phyloP scores from a whole-genome alignment of 208 protist species.

The Trypanosoma theileri region DNA sequence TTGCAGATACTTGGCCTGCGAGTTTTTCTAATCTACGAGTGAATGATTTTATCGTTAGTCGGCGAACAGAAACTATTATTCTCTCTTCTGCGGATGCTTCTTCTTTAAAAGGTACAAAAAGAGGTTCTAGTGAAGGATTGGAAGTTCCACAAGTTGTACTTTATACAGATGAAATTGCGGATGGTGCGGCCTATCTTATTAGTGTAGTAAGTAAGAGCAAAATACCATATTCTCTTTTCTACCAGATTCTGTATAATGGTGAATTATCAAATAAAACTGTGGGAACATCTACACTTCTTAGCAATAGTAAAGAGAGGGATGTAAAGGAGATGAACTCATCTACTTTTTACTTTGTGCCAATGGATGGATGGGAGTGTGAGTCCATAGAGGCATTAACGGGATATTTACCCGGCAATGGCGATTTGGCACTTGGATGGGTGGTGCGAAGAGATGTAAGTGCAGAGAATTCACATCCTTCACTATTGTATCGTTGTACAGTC shows the following conservation, averaged over 20 bases:
- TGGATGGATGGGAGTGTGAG: conserved; percentile 5
- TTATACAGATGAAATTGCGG: conserved; percentile 2
- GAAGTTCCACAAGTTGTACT: too few relatives aligned
- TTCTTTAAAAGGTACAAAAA: too few relatives aligned
- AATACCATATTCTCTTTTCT: neutral
- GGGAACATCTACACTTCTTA: neutral
- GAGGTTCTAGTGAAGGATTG: too few relatives aligned
- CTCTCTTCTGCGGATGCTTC: too few relatives aligned
- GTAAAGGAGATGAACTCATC: neutral
- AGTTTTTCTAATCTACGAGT: neutral
- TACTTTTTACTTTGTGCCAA: conserved; percentile 12
- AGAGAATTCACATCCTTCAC: too few relatives aligned
- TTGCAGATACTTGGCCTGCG: neutral
- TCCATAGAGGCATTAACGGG: neutral
- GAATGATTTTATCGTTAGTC: neutral
- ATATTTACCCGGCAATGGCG: conserved; percentile 11
- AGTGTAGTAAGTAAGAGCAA: conserved; percentile 7
- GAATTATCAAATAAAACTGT: too few relatives aligned
- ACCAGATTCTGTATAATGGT: too few relatives aligned
- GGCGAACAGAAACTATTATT: neutral
- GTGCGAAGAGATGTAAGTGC: neutral
- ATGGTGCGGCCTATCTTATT: conserved; percentile 7
- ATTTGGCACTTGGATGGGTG: conserved; percentile 12
- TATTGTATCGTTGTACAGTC: neutral
- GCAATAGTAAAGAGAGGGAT: neutral